Evolutionary conservation across 2,329 filamentous ascomycete genomes (phyloP), one percentile per base, ranked within the genome.

Genomic region (Leptographium radiaticola): DNA sequence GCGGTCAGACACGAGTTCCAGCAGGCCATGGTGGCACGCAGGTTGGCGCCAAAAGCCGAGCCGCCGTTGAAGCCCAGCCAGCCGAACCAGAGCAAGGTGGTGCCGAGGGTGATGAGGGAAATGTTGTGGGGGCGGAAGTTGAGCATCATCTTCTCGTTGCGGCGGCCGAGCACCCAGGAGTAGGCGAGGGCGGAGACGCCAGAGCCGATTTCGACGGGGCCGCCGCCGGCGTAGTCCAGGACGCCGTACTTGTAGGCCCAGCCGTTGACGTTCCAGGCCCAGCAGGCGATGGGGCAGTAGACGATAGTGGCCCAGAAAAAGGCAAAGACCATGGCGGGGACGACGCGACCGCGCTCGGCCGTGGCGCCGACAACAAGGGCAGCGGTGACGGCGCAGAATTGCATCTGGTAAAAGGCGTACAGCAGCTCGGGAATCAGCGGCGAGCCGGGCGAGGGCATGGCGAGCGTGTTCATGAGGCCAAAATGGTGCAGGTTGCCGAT

Each of bases 91-190:
- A 98, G 88, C 63, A 98, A 80, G 60, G 95, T 80, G 4, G 93
- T 97, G 59, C 93, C 93, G 62, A 97, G 84, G 1, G 93, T 90
- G 71, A 98, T 95, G 65, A 97, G 80, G 7, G 90, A 95, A 61
- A 97, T 93, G 75, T 98, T 98, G 77, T 98, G 93, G 18, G 93
- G 93, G 61, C 93, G 88, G 80, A 97, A 97, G 79, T 97, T 97
- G 71, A 96, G 81, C 88, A 97, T 96, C 89, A 97, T 96, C 75
- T 89, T 93, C 75, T 97, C 91, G 74, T 96, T 93, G 61, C 93
- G 89, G 65, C 89, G 87, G 61, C 93, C 93, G 57, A 98, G 86
- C 40, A 96, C 84, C 87, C 88, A 86, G 2, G 90, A 95, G 74
- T 97, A 98, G 60, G 93, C 93, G 48, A 97, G 77, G 34, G 91